Conservation (phyloP, 495 filamentous ascomycete genomes). For the Glarea lozoyensis region DNA sequence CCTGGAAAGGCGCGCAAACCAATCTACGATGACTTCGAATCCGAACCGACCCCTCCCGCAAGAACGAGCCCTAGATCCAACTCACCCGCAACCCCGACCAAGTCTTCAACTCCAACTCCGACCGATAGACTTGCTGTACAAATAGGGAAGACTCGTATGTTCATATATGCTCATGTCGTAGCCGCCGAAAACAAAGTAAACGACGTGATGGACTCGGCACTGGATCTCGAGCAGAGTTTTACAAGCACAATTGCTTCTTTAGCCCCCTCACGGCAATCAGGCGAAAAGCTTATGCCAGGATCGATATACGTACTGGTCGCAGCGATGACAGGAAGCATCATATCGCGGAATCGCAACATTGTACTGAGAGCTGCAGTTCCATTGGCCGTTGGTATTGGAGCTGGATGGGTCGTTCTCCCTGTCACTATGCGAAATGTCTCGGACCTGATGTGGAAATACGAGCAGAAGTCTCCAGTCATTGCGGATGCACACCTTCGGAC, state of each 20-base stretch:
- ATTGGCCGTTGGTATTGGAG: slow-evolving; percentile 59
- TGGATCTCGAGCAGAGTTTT: slow-evolving; percentile 73
- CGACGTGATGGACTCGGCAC: slow-evolving; percentile 57
- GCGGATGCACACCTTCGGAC: slow-evolving; percentile 65
- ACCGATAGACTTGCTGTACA: slow-evolving; percentile 86
- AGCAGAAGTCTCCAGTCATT: slow-evolving; percentile 73
- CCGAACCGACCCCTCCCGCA: slow-evolving; percentile 28
- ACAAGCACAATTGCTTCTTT: slow-evolving; percentile 80
- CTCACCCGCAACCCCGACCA: slow-evolving; percentile 1
- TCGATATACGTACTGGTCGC: slow-evolving; percentile 83
- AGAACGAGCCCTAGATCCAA: slow-evolving; percentile 9
- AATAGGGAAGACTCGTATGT: slow-evolving; percentile 70
- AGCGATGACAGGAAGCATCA: slow-evolving; percentile 85
- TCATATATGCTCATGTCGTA: slow-evolving; percentile 64
- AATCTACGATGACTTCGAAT: slow-evolving; percentile 55
- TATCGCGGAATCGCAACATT: slow-evolving; percentile 76
- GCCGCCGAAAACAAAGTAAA: slow-evolving; percentile 72
- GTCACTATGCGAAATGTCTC: slow-evolving; percentile 78
- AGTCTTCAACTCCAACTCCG: slow-evolving; percentile 51
- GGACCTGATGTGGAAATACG: slow-evolving; percentile 77
- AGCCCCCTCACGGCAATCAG: slow-evolving; percentile 70
- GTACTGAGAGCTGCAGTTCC: slow-evolving; percentile 66
- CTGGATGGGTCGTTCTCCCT: slow-evolving; percentile 66
- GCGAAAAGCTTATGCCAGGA: slow-evolving; percentile 79
- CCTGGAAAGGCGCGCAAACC: slow-evolving; percentile 44